Base-by-base conservation (phyloP, 208 protist species). In the Trypanosoma brucei region DNA sequence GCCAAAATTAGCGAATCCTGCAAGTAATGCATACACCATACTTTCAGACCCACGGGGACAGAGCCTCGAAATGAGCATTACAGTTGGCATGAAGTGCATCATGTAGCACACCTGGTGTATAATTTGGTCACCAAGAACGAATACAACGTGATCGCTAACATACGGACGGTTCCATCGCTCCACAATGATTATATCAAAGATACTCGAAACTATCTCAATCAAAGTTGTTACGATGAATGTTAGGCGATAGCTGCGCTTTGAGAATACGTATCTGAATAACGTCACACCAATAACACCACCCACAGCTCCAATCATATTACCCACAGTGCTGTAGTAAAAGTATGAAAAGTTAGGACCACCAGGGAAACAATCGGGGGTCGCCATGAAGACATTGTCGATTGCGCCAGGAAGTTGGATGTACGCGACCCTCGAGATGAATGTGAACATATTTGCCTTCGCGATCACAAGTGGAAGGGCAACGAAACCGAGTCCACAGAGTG, bases 21-120 rank as follows among this genome's bases (percentile, higher is more conserved):
- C 83, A 65, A 95, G 75, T 34, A 93, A 70, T n/a, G 91, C 80
- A 54, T 87, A 92, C 53, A 93, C 82, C 33, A 88, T 86, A 7
- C 60, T 70, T 70, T 96, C 91, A 45, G 87, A 81, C 4, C 85
- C 86, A 37, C 78, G 79, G 7, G 91, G 88, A 65, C 88, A 94
- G 13, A 96, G 72, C 39, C 85, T 88, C 8, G 88, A 85, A 50
- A 91, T 69, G 35, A 96, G 70, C 35, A 96, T 69, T 0, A 91
- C 66, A 59, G 74, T 63, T 44, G 88, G 83, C 81, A 96, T 91
- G 51, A 67, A 90, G 54, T 65, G 59, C 31, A 96, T 63, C 78
- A 84, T 83, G 53, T 79, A 83, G 37, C 56, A 71, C 34, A 91
- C 66, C 59, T 93, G 62, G 31, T 78, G 68, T 1, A 95, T 69